Base-by-base conservation (phyloP, 257 asterid species). In the Salvia splendens region DNA sequence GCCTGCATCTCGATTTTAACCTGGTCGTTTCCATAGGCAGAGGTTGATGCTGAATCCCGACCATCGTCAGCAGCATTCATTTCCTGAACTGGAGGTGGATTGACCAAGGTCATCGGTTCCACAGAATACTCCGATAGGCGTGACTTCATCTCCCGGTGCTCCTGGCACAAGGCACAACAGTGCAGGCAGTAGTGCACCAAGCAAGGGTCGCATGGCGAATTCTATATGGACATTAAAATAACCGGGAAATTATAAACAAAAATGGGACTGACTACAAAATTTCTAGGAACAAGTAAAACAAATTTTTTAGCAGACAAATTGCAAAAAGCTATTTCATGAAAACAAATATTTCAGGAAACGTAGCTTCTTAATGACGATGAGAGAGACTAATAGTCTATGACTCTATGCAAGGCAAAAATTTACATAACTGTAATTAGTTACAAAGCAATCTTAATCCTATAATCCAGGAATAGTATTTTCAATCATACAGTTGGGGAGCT, bases 151-250 rank as follows among this genome's bases (percentile, higher is more conserved):
- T 93, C 98, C 77, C 98, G 73, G 79, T 93, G 98, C 84, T 93
- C 98, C 78, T 93, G 98, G 82, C 98, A 93, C 82, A 93, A 47
- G 12, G 98, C 98, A 75, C 98, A 89, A 89, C 96, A 90, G 77
- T 90, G 98, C 86, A 85, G 45, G 85, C 98, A 93, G 85, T 95
- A 93, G 78, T 93, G 95, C 35, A 82, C 97, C 93, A 86, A 4
- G 82, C 98, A 93, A 10, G 98, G 97, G 71, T 93, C 98, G 42
- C 96, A 93, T 2, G 97, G 98, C 1, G 98, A 85, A 80, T 93
- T 90, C 98, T 93, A 88, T 81, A 80, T 28, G 11, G 41, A 16
- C 65, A 65, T 32, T 48, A 8, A 65, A 51, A 58, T 20, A 60
- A 36, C 8, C 3, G 8, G 16, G 50, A 30, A 35, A 8, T 69